Evolutionary conservation across 192 early-diverging fungal genomes (phyloP), one percentile per base, ranked within the genome.

Genomic region (Backusella australiensis): DNA sequence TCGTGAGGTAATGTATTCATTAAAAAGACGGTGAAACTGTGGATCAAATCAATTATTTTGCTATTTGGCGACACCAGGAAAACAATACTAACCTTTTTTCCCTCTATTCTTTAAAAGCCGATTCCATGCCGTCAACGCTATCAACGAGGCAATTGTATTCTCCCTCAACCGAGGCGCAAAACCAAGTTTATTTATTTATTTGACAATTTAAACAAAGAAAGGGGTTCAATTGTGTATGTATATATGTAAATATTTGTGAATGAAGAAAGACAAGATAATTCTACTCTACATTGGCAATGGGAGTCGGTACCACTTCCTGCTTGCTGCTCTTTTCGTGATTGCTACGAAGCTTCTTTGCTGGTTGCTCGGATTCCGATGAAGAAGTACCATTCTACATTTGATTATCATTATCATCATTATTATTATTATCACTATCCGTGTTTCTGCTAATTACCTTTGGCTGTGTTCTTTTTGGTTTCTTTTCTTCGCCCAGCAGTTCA

Each of bases 391-490:
- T 35, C 67, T 67, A 67, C 8, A 32, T 32, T 66, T 4, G 8
- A 66, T 32, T 12, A 29, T 34, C 32, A 8, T 66, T 23, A 15
- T 66, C 34, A 11, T 34, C 32, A 8, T 66, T 23, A 15, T 66
- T 66, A 26, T 6, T 21, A 63, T 15, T 63, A 7, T 34, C 29
- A 1, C 26, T 11, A 11, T 11, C 3, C 69, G 3, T 21, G 3
- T 70, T 19, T 52, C 15, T 72, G 7, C n/a, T 49, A 17, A 59
- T 70, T 53, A 79, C 78, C 67, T 75, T 79, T 44, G 46, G 17
- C 46, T 70, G 73, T 9, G 73, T 68, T 75, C 78, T 35, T 34
- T 80, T 80, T 36, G 69, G 42, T 15, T 80, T 80, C 68, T 77
- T 76, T 19, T 73, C 71, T 56, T 78, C 72, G 15, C 72, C 77